Base-by-base conservation (phyloP, 2,329 filamentous ascomycete genomes). In the Fusarium foetens region DNA sequence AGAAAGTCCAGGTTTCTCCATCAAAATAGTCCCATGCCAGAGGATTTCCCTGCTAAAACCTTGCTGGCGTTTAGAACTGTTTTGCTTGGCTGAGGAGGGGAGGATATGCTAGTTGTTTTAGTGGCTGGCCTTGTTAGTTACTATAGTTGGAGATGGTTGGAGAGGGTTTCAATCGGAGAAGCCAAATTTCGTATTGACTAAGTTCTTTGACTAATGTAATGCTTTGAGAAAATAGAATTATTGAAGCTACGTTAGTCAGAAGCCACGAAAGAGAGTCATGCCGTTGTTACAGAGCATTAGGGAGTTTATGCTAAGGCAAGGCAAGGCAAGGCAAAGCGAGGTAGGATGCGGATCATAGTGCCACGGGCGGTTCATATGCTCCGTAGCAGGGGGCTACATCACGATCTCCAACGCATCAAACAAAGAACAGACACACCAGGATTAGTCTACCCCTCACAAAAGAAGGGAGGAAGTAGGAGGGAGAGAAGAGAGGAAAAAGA, bases 391-490 rank as follows among this genome's bases (percentile, higher is more conserved):
- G 33, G 31, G 4, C 39, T 55, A 42, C 49, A 68, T 63, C 63
- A 46, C 49, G 55, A 68, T 68, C 66, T 64, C 64, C 64, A 63
- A 57, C 64, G 39, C 29, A 49, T 63, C 25, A 49, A 49, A 58
- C 36, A 53, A 27, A 39, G 33, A 19, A 31, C 31, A 54, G 45
- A 52, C 16, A 54, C 35, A 23, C 16, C 49, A 27, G 19, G 33
- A 60, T 48, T 36, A 52, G 58, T 36, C 53, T 72, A 57, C 70
- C 57, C 66, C 60, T 72, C 71, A 66, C 48, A 33, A 60, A 49
- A 16, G 49, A 27, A 63, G 17, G 49, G 25, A 63, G 17, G 14
- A 33, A 13, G 13, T 12, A 33, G 33, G 13, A 29, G n/a, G 38
- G 29, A 66, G 42, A 61, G 45, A 52, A 54, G 43, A 51, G 31